phyloP scores from a whole-genome alignment of 352 stramenopile species.

The Globisporangium mamillatum region DNA sequence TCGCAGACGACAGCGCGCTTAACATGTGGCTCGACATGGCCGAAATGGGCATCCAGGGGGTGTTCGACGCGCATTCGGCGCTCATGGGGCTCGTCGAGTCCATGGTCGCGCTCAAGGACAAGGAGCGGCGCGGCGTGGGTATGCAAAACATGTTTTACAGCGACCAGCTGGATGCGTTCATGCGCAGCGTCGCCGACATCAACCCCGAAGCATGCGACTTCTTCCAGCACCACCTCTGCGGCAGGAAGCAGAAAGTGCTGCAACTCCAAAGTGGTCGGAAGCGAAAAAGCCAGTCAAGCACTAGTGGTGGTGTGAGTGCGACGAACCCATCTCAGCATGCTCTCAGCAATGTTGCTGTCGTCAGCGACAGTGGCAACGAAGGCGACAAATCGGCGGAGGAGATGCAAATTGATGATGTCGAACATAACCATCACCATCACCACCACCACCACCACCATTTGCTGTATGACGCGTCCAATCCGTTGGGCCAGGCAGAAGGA shows the following conservation, averaged over 20 bases:
- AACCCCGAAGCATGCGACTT: constrained; percentile 62
- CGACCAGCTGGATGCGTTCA: constrained; percentile 61
- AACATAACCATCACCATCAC: constrained; percentile 6
- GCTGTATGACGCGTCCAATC: constrained; percentile 18
- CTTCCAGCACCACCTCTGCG: constrained; percentile 70
- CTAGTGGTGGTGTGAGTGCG: background rate
- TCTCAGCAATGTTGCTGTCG: background rate
- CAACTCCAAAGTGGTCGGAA: constrained; percentile 27
- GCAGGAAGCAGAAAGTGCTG: constrained; percentile 46
- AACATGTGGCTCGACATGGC: constrained; percentile 70
- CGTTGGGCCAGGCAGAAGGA: constrained; percentile 17
- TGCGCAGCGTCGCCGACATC: constrained; percentile 53
- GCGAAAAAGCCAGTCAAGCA: constrained; percentile 19
- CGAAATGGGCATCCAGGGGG: constrained; percentile 58
- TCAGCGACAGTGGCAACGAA: constrained; percentile 1
- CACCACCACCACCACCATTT: constrained; percentile 13
- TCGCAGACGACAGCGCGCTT: constrained; percentile 33
- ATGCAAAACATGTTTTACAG: constrained; percentile 84
- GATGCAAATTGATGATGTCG: constrained; percentile 7
- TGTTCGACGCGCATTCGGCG: constrained; percentile 60
- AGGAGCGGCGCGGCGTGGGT: constrained; percentile 68
- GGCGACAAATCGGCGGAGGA: background rate
- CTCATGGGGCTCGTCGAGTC: constrained; percentile 63
- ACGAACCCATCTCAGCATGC: background rate
- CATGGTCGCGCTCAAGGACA: constrained; percentile 76